Base-by-base conservation (phyloP, 2,329 filamentous ascomycete genomes). In the Aspergillus chevalieri region DNA sequence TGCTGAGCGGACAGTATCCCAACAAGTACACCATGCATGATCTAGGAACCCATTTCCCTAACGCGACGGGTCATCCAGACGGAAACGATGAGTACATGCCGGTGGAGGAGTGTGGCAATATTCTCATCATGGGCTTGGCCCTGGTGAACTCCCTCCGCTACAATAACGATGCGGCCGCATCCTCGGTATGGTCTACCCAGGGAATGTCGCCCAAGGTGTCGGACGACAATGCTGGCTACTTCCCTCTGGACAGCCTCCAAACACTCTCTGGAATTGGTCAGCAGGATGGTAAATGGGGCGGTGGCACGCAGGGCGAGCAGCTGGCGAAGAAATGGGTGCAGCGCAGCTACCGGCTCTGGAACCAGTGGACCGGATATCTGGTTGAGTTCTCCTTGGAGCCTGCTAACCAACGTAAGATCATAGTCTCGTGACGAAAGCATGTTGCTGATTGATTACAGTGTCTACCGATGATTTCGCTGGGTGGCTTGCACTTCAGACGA, bases 401-500 rank as follows among this genome's bases (percentile, higher is more conserved):
- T 2, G 80, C 83, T 3, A 83, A 88, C 54, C 88, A 92, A 67
- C 77, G 78, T 79, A 69, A 64, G 74, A 56, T 26, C 24, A 34
- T 41, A 44, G 2, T 39, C 19, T 15, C 9, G 8, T 15, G 17
- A 9, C 3, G 7, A 5, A 44, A 33, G 1, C 3, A 22, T n/a
- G n/a, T 22, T 46, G n/a, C 53, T 54, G 30, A 60, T 14, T 42
- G 14, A 47, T 33, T 15, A 44, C 48, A 80, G 77, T 93, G 14
- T 89, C 84, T 17, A 93, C 88, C 1, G 88, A 93, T 61, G 88
- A 93, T 63, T 93, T 92, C 65, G 87, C 88, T 1, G 88, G 88
- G 38, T 84, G 84, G 66, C 75, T 90, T 17, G 80, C 84, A 4
- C 83, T 91, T 54, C 87, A 92, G 66, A 91, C 87, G 2, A 91